These are phyloP conservation scores for Moringa oleifera DNA, from an alignment of 345 rosid species.

Conservation along the genomic window DNA sequence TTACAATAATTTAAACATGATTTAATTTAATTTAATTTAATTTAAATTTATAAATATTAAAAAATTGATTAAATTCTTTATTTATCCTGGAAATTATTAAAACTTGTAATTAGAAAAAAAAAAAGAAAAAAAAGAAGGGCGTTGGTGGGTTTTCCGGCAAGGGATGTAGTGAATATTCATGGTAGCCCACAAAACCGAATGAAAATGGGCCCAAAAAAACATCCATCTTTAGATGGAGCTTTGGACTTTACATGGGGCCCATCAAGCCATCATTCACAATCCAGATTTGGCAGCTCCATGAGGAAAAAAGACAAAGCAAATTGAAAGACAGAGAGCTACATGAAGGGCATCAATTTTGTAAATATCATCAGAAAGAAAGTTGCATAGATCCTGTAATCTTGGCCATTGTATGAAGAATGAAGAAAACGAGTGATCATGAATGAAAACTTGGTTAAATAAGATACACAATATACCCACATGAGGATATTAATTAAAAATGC, in stretches of 20 bases:
- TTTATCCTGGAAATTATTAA: too few relatives aligned
- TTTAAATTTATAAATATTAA: too few relatives aligned
- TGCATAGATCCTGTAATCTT: background rate
- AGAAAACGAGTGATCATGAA: background rate
- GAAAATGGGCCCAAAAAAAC: background rate
- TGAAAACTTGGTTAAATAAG: background rate
- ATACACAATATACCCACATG: background rate
- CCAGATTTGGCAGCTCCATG: constrained; percentile 2
- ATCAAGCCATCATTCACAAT: background rate
- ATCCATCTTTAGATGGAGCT: background rate
- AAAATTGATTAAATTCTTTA: too few relatives aligned
- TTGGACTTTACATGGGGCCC: background rate
- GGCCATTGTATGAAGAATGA: background rate
- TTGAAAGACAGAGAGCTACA: background rate
- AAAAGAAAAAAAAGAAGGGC: too few relatives aligned
- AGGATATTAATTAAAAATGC: background rate
- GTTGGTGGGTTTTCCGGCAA: too few relatives aligned
- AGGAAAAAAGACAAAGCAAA: background rate
- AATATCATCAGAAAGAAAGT: background rate
- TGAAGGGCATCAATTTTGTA: too few relatives aligned
- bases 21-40: too few relatives aligned
- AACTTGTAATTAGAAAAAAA: too few relatives aligned
- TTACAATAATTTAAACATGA: too few relatives aligned
- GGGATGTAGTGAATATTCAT: too few relatives aligned
- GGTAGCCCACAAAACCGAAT: background rate